These are phyloP conservation scores for Metschnikowia cerradonensis DNA, from an alignment of 805 yeast genomes.

Conservation along the genomic window DNA sequence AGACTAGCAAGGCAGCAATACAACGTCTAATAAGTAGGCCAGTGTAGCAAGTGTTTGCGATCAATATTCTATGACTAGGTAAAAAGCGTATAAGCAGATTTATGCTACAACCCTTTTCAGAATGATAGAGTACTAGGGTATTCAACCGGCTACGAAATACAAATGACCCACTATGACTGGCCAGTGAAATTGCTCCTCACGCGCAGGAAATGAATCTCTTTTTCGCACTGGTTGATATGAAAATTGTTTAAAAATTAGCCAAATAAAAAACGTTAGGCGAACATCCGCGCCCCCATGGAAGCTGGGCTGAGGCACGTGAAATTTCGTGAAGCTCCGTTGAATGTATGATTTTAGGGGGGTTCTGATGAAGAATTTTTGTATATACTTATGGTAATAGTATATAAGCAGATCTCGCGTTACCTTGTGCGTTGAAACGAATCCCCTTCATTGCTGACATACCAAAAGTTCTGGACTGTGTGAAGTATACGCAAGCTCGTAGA, in stretches of 20 bases:
- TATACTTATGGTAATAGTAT: neutral
- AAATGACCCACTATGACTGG: neutral
- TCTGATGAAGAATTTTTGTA: neutral
- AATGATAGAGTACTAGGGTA: neutral
- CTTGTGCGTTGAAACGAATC: neutral
- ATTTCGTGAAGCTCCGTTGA: no score
- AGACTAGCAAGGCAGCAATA: neutral
- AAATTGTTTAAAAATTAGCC: neutral
- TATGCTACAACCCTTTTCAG: neutral
- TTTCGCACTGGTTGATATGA: neutral
- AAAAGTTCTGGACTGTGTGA: slow-evolving; percentile 2
- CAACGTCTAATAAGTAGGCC: neutral
- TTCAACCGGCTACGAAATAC: neutral
- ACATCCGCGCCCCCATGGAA: neutral
- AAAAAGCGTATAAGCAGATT: neutral
- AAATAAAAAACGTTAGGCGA: neutral
- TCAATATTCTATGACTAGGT: neutral
- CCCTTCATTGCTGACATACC: neutral
- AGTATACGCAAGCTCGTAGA: slow-evolving; percentile 3
- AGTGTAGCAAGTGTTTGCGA: neutral
- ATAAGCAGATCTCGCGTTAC: neutral
- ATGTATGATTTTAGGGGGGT: neutral
- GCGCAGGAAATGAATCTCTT: neutral
- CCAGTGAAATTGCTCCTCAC: neutral
- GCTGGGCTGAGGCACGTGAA: neutral